A percentile compares a stretch with the other conserved stretches of the same genome.
These are phyloP conservation scores for Aspergillus bridgeri DNA, from an alignment of 495 filamentous ascomycete genomes.

Conservation along the genomic window DNA sequence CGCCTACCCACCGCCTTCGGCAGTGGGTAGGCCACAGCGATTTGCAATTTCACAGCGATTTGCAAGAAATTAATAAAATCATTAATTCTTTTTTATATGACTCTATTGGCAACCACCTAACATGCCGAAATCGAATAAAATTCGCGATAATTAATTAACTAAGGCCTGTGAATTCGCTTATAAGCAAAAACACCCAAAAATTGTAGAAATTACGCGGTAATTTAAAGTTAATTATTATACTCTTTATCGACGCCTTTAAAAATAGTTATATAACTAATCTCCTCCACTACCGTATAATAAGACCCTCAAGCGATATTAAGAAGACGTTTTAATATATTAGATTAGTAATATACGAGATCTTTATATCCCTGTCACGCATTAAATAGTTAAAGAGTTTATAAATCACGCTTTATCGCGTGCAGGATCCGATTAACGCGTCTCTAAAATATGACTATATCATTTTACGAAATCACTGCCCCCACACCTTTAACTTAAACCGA, in stretches of 20 bases:
- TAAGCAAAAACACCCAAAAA: conserved; percentile 1
- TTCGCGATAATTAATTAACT: background rate
- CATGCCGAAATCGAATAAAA: conserved; percentile 1
- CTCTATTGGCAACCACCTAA: background rate
- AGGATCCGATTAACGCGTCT: background rate
- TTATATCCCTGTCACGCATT: background rate
- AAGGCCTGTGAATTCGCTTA: background rate
- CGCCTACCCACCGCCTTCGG: background rate
- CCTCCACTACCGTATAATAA: background rate
- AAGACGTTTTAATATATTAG: background rate
- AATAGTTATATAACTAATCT: background rate
- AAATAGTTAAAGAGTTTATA: background rate
- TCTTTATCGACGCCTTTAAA: background rate
- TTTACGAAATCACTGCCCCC: background rate
- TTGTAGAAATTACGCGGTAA: background rate
- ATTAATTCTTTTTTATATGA: too few relatives aligned
- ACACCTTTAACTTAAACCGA: background rate
- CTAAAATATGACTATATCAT: background rate
- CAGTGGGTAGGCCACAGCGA: conserved; percentile 5
- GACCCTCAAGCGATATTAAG: background rate
- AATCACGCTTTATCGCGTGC: background rate
- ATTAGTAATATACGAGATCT: background rate
- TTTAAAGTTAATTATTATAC: background rate
- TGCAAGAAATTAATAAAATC: background rate
- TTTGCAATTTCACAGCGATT: background rate